Base-by-base conservation (phyloP, 148 eudicot species). In the Arctostaphylos glauca region DNA sequence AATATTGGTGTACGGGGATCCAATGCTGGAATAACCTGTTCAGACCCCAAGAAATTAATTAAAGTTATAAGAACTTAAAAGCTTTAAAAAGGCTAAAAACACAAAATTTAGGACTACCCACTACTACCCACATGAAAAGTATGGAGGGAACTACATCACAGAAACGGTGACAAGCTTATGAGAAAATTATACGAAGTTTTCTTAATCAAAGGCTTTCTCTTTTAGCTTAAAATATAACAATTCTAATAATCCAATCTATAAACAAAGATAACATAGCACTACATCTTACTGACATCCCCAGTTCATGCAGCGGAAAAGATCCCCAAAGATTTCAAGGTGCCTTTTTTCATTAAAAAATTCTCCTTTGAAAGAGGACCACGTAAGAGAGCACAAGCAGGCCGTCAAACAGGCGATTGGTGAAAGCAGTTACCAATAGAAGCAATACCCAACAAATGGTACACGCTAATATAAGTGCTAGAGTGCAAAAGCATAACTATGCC, bases 21-120 rank as follows among this genome's bases (percentile, higher is more conserved):
- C 81, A 96, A 80, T 59, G 98, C 98, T 70, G 98, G 99, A 80
- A 96, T 96, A 76, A 96, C 99, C 99, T 96, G 93, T 60, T 81
- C 58, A 81, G 72, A 88, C 70, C 80, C 66, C 82, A 83, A 70
- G 7, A 74, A 41, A 78, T 79, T 49, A 71, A 47, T 41, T 21
- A 31, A 31, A 31, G 38, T 31, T 31, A 43, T 21, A 56, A 77
- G 38, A 13, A 23, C 38, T 14, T 18, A 18, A 14, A 41, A 44
- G 9, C 31, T 31, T 31, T 31, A 31, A 31, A 21, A 18, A 49
- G 56, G 21, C 25, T 48, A 25, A 9, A 12, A 15, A 55, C 21
- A 21, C 44, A 49, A 25, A 53, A 52, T 12, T 71, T 41, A 43
- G 71, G 38, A 66, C 38, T 66, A 25, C 15, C 3, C 1, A 19